These are phyloP conservation scores for Polyporus tsugae DNA, from an alignment of 1,284 basidiomycete genomes.

Conservation along the genomic window DNA sequence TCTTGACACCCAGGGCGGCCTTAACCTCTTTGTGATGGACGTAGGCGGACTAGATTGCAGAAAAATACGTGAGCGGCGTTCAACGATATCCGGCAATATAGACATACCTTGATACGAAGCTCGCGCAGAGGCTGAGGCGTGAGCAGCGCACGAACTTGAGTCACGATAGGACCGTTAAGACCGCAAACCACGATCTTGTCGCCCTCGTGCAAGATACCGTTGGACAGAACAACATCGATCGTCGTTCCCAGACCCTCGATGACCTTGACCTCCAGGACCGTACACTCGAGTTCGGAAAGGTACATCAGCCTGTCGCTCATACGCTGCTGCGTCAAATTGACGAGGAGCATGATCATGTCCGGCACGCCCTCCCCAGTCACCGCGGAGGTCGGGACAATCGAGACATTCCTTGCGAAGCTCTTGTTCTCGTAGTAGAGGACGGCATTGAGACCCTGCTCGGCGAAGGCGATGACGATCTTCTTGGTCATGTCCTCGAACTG, in stretches of 20 bases:
- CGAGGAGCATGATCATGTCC: conserved; percentile 99
- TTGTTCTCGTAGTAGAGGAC: conserved; percentile 98
- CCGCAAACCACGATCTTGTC: conserved; percentile 98
- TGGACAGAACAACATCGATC: conserved; percentile 96
- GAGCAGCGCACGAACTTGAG: conserved; percentile 92
- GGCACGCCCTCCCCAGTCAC: conserved; percentile 98
- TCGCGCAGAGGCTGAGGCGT: conserved; percentile 98
- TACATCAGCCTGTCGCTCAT: conserved; percentile 99
- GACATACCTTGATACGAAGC: conserved; percentile 88
- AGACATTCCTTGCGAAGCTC: conserved; percentile 93
- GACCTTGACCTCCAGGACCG: conserved; percentile 99
- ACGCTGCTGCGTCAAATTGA: conserved; percentile 97
- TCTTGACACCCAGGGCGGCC: conserved; percentile 97
- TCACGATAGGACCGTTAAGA: conserved; percentile 97
- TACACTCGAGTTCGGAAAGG: conserved; percentile 97
- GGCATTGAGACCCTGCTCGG: conserved; percentile 97
- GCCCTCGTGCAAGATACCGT: conserved; percentile 92
- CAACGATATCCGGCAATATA: conserved; percentile 29
- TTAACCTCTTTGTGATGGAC: conserved; percentile 99
- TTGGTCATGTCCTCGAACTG: conserved; percentile 93
- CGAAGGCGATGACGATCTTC: conserved; percentile 92
- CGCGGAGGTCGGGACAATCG: conserved; percentile 97
- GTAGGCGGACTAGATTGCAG: conserved; percentile 79
- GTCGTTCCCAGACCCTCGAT: conserved; percentile 99
- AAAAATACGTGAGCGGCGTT: not conserved